Evolutionary conservation across 495 filamentous ascomycete genomes (phyloP).

Genomic region (Aspergillus asperescens): DNA sequence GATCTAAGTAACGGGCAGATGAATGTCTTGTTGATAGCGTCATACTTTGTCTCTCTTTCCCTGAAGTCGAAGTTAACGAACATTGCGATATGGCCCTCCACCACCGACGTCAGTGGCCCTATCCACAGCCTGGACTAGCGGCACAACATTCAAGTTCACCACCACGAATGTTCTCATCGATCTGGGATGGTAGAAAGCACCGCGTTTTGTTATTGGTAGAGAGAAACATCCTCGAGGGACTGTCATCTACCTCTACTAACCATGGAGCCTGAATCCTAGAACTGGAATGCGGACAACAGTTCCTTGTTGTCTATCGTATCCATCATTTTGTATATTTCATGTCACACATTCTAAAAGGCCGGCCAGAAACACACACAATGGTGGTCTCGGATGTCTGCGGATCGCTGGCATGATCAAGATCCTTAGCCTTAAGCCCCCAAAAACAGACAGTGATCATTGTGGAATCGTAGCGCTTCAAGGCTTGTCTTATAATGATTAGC

Average conservation of each 20-base stretch:
- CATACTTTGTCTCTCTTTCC: not conserved
- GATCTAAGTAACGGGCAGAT: not conserved
- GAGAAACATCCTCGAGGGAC: too few relatives aligned
- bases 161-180: not conserved
- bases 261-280: not conserved
- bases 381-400: not conserved
- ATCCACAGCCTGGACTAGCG: constrained; percentile 2
- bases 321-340: not conserved
- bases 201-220: not conserved
- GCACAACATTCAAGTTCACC: not conserved
- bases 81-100: not conserved
- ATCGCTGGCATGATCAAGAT: constrained; percentile 10
- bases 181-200: not conserved
- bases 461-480: constrained; percentile 1
- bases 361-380: not conserved
- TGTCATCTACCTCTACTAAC: too few relatives aligned
- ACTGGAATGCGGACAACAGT: not conserved
- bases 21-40: not conserved
- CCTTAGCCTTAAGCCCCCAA: constrained; percentile 3
- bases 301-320: not conserved
- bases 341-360: not conserved
- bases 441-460: constrained; percentile 7
- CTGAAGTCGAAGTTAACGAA: not conserved
- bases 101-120: constrained; percentile 15
- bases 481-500: constrained; percentile 2